Percentiles rank a stretch among this genome's conserved stretches.
phyloP scores from a whole-genome alignment of 306 rosid genomes.

The Vigna unguiculata region DNA sequence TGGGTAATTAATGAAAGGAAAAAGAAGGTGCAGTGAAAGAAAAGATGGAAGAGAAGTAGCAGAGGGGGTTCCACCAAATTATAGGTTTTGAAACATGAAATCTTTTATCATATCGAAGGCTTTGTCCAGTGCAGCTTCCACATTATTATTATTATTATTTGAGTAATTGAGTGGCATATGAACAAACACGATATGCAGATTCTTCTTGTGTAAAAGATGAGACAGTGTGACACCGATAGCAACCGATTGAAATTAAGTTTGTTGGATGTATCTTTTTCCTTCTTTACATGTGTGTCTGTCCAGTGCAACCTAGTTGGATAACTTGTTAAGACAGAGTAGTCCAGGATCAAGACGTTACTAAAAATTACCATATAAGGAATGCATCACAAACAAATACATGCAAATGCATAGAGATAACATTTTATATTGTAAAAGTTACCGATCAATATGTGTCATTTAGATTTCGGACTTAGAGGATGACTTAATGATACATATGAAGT shows the following conservation, averaged over 20 bases:
- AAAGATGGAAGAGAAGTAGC: neutral
- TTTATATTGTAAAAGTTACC: too few species aligned
- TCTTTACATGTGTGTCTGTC: neutral
- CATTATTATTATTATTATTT: constrained; percentile 4
- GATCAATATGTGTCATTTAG: too few species aligned
- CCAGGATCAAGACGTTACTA: neutral
- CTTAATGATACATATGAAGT: too few species aligned
- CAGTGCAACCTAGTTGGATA: neutral
- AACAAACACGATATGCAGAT: neutral
- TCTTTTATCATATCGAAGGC: neutral
- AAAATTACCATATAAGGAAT: neutral
- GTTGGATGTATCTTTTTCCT: neutral
- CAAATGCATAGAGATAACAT: neutral
- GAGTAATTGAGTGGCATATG: neutral
- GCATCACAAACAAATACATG: neutral
- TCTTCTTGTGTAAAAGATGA: neutral
- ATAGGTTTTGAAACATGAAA: neutral
- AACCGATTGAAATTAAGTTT: neutral
- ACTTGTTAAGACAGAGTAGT: neutral
- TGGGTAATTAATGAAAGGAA: neutral
- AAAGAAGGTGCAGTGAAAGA: neutral
- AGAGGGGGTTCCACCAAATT: constrained; percentile 19
- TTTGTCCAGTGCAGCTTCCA: neutral
- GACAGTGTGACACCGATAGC: neutral
- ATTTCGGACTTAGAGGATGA: too few species aligned